phyloP scores from a whole-genome alignment of 2,329 filamentous ascomycete species.

The Fusarium foetens region DNA sequence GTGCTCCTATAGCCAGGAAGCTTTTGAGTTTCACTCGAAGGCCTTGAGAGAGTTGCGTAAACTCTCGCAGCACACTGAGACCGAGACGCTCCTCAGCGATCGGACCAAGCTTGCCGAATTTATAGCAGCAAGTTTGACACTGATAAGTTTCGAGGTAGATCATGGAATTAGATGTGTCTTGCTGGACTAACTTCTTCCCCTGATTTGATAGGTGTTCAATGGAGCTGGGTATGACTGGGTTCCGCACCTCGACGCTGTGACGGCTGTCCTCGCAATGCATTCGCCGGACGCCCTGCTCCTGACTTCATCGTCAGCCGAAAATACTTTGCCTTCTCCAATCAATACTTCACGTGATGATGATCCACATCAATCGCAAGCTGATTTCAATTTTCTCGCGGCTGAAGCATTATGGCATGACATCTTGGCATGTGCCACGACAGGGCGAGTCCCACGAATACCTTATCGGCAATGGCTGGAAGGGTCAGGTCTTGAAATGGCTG shows the following conservation, averaged over 20 bases:
- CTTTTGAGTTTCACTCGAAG: not conserved
- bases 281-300: not conserved
- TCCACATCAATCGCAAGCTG: no score
- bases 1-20: not conserved
- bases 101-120: not conserved
- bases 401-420: not conserved
- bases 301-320: no score
- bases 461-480: not conserved
- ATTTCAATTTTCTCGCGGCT: not conserved
- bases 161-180: accelerated
- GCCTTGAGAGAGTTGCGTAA: not conserved
- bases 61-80: not conserved
- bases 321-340: not conserved
- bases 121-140: not conserved
- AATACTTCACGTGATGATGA: accelerated
- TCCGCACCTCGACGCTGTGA: not conserved
- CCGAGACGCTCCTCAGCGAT: not conserved
- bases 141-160: not conserved
- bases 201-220: not conserved
- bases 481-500: not conserved
- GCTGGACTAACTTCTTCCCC: accelerated
- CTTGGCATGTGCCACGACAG: not conserved
- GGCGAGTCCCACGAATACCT: not conserved
- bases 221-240: not conserved
- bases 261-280: not conserved